phyloP scores from a whole-genome alignment of 257 asterid genomes.

The Plantago ovata region DNA sequence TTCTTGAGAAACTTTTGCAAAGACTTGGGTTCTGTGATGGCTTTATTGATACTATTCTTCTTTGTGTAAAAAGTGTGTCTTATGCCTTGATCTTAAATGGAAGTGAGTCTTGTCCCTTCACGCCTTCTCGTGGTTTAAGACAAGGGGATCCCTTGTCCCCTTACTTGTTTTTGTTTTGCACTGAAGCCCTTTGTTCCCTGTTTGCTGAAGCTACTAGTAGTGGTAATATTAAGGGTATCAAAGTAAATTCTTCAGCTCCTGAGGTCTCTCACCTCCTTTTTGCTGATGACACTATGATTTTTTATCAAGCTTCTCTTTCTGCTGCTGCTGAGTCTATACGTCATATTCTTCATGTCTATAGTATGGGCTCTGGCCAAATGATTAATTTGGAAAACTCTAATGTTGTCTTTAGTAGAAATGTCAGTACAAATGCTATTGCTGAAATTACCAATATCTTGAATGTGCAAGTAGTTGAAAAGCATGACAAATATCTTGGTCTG shows the following conservation, averaged over 20 bases:
- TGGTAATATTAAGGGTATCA: not conserved
- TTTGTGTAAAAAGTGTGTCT: not conserved
- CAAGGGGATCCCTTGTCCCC: not conserved
- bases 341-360: not conserved
- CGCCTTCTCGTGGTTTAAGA: not conserved
- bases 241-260: not conserved
- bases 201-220: not conserved
- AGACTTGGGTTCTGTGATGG: not conserved
- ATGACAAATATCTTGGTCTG: too few species aligned
- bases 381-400: not conserved
- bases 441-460: too few species aligned
- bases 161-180: not conserved
- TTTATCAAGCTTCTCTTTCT: not conserved
- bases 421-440: too few species aligned
- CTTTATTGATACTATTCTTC: not conserved
- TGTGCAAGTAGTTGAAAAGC: too few species aligned
- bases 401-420: not conserved
- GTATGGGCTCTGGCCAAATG: not conserved
- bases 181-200: not conserved
- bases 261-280: not conserved
- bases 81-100: not conserved
- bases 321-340: too few species aligned
- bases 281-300: not conserved
- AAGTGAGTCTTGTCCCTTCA: not conserved
- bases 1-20: not conserved